phyloP scores from a whole-genome alignment of 1,139 yeast genomes.

The Taphrina communis region DNA sequence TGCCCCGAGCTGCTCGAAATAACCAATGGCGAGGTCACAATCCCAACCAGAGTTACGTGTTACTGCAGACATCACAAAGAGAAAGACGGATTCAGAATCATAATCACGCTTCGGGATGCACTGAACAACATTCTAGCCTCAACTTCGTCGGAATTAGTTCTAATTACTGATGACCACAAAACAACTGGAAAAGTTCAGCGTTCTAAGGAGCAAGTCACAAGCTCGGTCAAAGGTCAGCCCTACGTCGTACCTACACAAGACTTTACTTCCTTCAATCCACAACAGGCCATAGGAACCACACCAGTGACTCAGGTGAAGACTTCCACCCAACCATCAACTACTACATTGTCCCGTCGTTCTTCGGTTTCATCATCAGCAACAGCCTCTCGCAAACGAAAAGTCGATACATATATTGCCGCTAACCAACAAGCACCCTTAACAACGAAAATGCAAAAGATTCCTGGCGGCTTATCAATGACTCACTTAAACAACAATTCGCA shows the following conservation, averaged over 20 bases:
- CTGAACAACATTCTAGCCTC: slow-evolving; percentile 71
- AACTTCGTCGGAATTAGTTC: slow-evolving; percentile 71
- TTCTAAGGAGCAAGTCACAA: slow-evolving; percentile 19
- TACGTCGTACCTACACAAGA: slow-evolving; percentile 11
- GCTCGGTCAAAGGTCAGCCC: slow-evolving; percentile 28
- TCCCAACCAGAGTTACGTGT: slow-evolving; percentile 88
- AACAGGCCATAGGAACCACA: not conserved
- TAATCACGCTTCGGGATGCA: slow-evolving; percentile 70
- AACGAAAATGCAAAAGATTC: slow-evolving; percentile 27
- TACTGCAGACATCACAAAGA: slow-evolving; percentile 95
- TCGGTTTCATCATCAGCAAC: slow-evolving; percentile 34
- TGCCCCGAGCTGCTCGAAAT: slow-evolving; percentile 84
- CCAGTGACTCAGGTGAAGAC: not conserved
- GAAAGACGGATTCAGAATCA: slow-evolving; percentile 67
- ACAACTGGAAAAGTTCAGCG: slow-evolving; percentile 49
- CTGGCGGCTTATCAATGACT: slow-evolving; percentile 34
- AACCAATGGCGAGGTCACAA: slow-evolving; percentile 67
- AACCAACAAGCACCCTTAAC: not conserved
- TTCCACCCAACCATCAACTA: not conserved
- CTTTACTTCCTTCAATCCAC: not conserved
- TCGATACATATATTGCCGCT: slow-evolving; percentile 3
- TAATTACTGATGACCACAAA: slow-evolving; percentile 93
- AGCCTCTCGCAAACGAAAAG: slow-evolving; percentile 27
- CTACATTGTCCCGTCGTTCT: slow-evolving; percentile 25
- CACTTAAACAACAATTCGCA: not conserved